Base-by-base conservation (phyloP, 345 rosid species). In the Lenwebbia sp. region DNA sequence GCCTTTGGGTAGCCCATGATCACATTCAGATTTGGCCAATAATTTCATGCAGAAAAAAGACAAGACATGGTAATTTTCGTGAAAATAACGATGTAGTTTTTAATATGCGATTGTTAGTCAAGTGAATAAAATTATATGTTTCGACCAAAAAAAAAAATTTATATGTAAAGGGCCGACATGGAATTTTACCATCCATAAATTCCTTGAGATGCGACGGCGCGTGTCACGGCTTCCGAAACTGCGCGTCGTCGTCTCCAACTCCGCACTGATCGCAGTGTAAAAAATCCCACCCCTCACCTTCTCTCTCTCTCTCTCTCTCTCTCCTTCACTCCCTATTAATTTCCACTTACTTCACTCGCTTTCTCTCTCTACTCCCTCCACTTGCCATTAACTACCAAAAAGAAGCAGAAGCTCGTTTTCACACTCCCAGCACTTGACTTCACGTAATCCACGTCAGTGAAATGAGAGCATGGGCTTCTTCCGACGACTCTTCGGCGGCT, bases 401-500 rank as follows among this genome's bases (percentile, higher is more conserved):
- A 37, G 81, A 1, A 37, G 47, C 26, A 56, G 7, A 8, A 13
- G 33, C 83, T 82, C 17, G 33, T 81, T 44, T 26, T n/a, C 21
- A 6, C 56, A 14, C 83, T 82, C 56, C 84, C 56, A 4, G 50
- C 40, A 10, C 84, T 30, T 50, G 33, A 11, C 83, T 44, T 49
- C 83, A 44, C 53, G 8, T 13, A 55, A 23, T 9, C 50, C 82
- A 51, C 23, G 87, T 65, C 84, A 19, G 91, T 91, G 95, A 91
- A 22, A 58, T 65, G 86, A 85, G 49, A 82, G 88, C 56, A 93
- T 96, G 99, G 98, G 99, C 41, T 88, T 95, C 51, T 88, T 96
- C 88, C 94, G 95, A 86, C 90, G 95, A 90, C 92, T 96, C 44
- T 96, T 96, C 83, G 94, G 98, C 85, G 30, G 54, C 84, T 17